A percentile compares a stretch with the other conserved stretches of the same genome.
These are phyloP conservation scores for Xylaria grammica DNA, from an alignment of 495 filamentous ascomycete species.

Conservation along the genomic window DNA sequence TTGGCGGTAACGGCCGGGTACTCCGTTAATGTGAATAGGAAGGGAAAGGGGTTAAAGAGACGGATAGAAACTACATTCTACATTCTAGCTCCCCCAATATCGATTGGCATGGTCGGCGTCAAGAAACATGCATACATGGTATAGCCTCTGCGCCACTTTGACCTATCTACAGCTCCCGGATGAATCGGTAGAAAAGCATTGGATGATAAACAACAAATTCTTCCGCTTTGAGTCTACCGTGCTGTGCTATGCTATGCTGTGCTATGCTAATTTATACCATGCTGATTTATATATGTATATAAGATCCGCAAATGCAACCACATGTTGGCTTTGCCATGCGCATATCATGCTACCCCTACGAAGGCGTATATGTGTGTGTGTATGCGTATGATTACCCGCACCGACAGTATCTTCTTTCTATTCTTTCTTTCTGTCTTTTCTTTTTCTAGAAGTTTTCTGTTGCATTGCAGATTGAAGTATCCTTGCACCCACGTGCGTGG, in stretches of 20 bases:
- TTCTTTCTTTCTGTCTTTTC: background rate
- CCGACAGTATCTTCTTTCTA: no score
- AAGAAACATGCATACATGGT: background rate
- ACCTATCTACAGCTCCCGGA: no score
- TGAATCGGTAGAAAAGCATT: constrained; percentile 1
- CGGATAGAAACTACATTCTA: no score
- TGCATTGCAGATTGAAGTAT: constrained; percentile 26
- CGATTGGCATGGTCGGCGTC: background rate
- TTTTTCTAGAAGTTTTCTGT: constrained; percentile 35
- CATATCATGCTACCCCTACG: background rate
- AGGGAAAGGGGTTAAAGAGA: constrained; percentile 19
- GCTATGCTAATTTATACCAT: constrained; percentile 18
- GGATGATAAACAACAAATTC: background rate
- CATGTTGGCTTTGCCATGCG: background rate
- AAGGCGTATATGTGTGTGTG: background rate
- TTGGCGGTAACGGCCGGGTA: constrained; percentile 14
- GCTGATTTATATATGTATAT: background rate
- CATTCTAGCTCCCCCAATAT: no score
- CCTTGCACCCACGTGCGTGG: constrained; percentile 29
- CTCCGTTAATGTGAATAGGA: no score
- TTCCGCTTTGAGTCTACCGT: background rate
- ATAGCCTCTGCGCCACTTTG: background rate
- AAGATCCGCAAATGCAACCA: no score
- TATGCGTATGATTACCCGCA: no score
- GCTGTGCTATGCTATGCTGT: constrained; percentile 18